Evolutionary conservation across 169 alveolate species (phyloP), one percentile per base, ranked within the genome.

Genomic region (Cytauxzoon felis): DNA sequence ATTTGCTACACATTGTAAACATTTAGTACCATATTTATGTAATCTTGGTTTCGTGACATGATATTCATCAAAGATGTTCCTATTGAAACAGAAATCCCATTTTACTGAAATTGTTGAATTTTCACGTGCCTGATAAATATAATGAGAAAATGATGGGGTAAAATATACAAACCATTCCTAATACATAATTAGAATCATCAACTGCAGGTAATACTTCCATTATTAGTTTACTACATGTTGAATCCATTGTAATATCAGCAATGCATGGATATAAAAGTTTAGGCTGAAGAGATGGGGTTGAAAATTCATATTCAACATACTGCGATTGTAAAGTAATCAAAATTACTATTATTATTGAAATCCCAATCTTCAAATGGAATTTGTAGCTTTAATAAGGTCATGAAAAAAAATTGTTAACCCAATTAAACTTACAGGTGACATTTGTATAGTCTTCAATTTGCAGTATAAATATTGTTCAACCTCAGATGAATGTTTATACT

Each of bases 51-150:
- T 57, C 38, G 48, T 40, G 47, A 76, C 60, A 21, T 61, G 57
- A 69, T 16, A 76, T 33, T 76, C 81, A 38, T 76, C 86, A 33
- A 76, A 76, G 6, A 76, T 66, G 43, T 64, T 58, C 19, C 27
- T 45, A 49, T 76, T 81, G 33, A 51, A 60, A 58, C 72, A 61
- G 65, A 76, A 76, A 62, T 76, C 81, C 86, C 86, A 76, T 26
- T 76, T 68, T 21, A 66, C 16, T 11, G 78, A 49, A 23, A 76
- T 65, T 26, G 80, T 47, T n/a, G 86, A 30, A 23, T 30, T 45
- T 21, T 70, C 81, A n/a, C 75, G 49, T 8, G 68, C 78, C 86
- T 76, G 29, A n/a, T 9, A 9, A 30, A 9, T 19, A 0, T 0
- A 9, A 11, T 3, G 7, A 9, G 27, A 9, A n/a, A 21, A 8